phyloP scores from a whole-genome alignment of 2,329 filamentous ascomycete species.

The Aspergillus awamori region DNA sequence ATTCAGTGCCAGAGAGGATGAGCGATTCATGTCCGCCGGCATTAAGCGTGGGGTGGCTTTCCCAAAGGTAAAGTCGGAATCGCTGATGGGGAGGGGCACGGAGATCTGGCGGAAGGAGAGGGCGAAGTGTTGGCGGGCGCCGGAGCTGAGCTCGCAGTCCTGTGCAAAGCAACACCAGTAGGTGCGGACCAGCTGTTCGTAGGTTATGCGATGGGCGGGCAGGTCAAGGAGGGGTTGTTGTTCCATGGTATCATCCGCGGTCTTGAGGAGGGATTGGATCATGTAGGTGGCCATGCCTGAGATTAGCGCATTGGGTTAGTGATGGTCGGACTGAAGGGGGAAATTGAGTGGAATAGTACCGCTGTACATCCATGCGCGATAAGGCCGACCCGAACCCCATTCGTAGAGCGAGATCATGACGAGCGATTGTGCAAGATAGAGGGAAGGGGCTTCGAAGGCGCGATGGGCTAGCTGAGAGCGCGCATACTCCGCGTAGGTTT shows the following conservation, averaged over 20 bases:
- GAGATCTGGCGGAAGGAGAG: slow-evolving; percentile 42
- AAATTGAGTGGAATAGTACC: slow-evolving; percentile 21
- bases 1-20: slow-evolving; percentile 22
- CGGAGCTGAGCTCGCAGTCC: slow-evolving; percentile 42
- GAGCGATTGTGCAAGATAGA: slow-evolving; percentile 40
- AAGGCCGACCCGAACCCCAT: slow-evolving; percentile 40
- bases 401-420: slow-evolving; percentile 43
- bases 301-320: slow-evolving; percentile 5
- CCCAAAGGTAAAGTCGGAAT: slow-evolving; percentile 41
- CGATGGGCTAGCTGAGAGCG: slow-evolving; percentile 34
- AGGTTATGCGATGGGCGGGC: slow-evolving; percentile 25
- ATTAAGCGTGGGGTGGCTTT: slow-evolving; percentile 30
- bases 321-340: background rate
- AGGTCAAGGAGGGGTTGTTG: slow-evolving; percentile 33
- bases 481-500: slow-evolving; percentile 38
- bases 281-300: slow-evolving; percentile 44
- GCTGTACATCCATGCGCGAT: slow-evolving; percentile 45
- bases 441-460: slow-evolving; percentile 38
- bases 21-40: slow-evolving; percentile 33
- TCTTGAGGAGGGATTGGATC: slow-evolving; percentile 42
- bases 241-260: slow-evolving; percentile 42
- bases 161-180: slow-evolving; percentile 45
- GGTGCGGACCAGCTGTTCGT: slow-evolving; percentile 42
- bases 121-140: slow-evolving; percentile 41
- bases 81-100: slow-evolving; percentile 40